Evolutionary conservation across 192 early-diverging fungal genomes (phyloP), one percentile per base, ranked within the genome.

Genomic region (Rhizophagus prolifer): DNA sequence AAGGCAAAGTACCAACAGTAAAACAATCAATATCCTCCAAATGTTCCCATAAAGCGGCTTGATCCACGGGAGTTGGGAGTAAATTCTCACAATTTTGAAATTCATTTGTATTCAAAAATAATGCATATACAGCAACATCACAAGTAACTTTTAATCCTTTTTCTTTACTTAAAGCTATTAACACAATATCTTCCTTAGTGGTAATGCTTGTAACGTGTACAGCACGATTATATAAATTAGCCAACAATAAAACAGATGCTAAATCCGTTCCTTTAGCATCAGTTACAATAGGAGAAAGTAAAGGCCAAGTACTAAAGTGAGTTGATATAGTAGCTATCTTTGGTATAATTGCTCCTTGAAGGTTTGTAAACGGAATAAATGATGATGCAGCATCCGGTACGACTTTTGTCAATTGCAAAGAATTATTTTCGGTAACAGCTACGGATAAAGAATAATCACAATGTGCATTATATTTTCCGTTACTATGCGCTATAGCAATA

Each of bases 1-100:
- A 86, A 16, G 95, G 94, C 23, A 90, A 60, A n/a, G 84, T 64
- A 21, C 96, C 95, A 21, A 95, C 87, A 36, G 92, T 88, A 89
- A 99, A 95, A 81, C 95, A 97, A 83, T 99, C 97, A 77, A 99
- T 94, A 64, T 83, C 81, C 9, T 90, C 77, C 70, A 96, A 77
- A 50, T 93, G 90, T 67, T 84, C 87, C 96, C 95, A 97, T 73
- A 99, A 81, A 25, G 90, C 86, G n/a, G 86, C 83, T 74, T 94
- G 91, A 59, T 95, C 92, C 0, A 73, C 78, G 54, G 85, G 79
- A 60, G 77, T 85, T 30, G 88, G 86, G 58, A 89, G 74, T 23
- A 86, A 54, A 31, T 80, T 75, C 26, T 81, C 83, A 36, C 83
- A 79, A 70, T 81, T 80, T 30, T 70, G 71, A 1, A 74, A 25